phyloP scores from a whole-genome alignment of 345 rosid genomes.

The Brassica rapa region DNA sequence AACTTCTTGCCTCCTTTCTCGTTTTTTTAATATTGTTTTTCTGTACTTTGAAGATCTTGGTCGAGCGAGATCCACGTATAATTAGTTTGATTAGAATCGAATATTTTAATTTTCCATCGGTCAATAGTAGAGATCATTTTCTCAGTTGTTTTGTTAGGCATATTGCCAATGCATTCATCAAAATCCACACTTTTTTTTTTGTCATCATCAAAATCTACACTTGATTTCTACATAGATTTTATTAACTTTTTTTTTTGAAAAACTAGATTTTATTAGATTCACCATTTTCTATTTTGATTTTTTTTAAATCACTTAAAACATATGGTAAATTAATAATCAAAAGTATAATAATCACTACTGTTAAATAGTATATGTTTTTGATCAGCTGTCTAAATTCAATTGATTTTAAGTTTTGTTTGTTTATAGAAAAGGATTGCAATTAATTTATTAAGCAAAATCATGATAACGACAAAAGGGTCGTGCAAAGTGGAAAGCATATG shows the following conservation, averaged over 20 bases:
- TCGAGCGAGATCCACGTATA: slow-evolving; percentile 29
- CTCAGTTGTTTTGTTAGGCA: not conserved
- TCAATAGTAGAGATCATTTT: not conserved
- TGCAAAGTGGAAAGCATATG: slow-evolving; percentile 32
- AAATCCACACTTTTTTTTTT: no score
- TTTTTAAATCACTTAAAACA: not conserved
- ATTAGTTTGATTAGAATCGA: not conserved
- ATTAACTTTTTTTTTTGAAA: not conserved
- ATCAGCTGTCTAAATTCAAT: not conserved
- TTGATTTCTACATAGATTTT: not conserved
- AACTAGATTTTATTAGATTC: not conserved
- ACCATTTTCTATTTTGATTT: not conserved
- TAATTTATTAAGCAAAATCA: not conserved
- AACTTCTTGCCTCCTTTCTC: slow-evolving; percentile 36
- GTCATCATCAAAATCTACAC: not conserved
- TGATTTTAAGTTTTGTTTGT: not conserved
- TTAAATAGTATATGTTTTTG: not conserved
- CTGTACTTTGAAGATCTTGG: slow-evolving; percentile 43
- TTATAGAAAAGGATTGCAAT: not conserved
- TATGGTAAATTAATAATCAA: not conserved
- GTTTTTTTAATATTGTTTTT: not conserved
- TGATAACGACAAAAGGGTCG: slow-evolving; percentile 21
- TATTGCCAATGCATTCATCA: not conserved
- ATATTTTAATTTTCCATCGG: not conserved
- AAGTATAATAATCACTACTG: not conserved